Evolutionary conservation across 2,329 filamentous ascomycete genomes (phyloP).

Genomic region (Clonostachys rosea): DNA sequence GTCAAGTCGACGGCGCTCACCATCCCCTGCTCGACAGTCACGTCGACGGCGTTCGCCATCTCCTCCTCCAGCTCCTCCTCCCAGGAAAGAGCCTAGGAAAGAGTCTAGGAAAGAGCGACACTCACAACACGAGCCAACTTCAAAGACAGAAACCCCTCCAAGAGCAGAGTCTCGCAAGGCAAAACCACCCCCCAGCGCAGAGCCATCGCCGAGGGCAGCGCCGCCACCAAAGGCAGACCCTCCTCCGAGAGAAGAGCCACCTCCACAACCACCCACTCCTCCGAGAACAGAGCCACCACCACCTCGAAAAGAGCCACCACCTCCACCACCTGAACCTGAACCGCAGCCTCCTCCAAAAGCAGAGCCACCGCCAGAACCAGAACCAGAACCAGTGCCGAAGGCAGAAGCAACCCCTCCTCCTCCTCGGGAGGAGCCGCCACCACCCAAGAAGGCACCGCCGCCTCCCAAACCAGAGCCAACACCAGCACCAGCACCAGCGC

Average conservation of each 20-base stretch:
- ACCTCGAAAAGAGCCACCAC: slow-evolving; percentile 14
- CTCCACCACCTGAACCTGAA: not conserved
- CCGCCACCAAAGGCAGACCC: not conserved
- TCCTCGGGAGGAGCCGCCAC: slow-evolving; percentile 2
- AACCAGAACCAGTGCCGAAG: slow-evolving; percentile 8
- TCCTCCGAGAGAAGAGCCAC: not conserved
- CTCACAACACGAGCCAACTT: no score
- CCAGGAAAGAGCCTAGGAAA: no score
- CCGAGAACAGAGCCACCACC: not conserved
- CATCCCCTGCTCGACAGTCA: no score
- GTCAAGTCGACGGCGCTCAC: no score
- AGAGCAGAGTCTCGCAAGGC: no score
- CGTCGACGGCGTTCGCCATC: no score
- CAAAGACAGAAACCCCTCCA: no score
- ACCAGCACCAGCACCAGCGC: slow-evolving; percentile 6
- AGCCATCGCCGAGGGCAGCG: no score
- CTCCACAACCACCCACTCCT: not conserved
- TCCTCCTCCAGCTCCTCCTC: no score
- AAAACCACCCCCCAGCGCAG: no score
- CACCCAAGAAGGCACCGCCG: slow-evolving; percentile 1
- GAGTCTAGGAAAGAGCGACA: no score
- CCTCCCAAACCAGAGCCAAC: slow-evolving; percentile 9
- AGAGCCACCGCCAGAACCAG: slow-evolving; percentile 4
- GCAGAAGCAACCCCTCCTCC: not conserved
- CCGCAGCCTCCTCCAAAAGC: slow-evolving; percentile 5